Evolutionary conservation across 495 filamentous ascomycete species (phyloP), one percentile per base, ranked within the genome.

Genomic region (Pyrenula aspistea): DNA sequence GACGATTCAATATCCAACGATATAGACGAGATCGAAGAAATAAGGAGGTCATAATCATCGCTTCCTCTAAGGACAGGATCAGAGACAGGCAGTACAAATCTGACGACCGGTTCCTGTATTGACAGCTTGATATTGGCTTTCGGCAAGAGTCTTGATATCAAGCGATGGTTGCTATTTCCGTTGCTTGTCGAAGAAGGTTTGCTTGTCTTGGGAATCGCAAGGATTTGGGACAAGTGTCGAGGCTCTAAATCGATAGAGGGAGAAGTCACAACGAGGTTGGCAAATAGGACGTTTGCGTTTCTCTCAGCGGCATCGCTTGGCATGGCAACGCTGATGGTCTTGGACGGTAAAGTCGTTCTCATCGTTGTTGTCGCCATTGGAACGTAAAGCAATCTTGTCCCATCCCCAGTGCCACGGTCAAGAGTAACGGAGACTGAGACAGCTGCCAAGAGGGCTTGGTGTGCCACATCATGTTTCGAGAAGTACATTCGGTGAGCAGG

Each of bases 401-500:
- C 83, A 66, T 88, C 88, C 10, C 86, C 87, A 15, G 83, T 78
- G 23, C 89, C 88, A 69, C 96, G 89, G 63, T 95, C 91, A 50
- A 99, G 74, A 57, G 89, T 93, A 56, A 96, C 77, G 1, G 91
- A 91, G 36, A 97, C 85, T 2, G 93, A 94, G 21, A 96, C 85
- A 2, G 89, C 93, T 19, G 93, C 91, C 24, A 94, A 77, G 49
- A 99, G 77, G 22, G 93, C 93, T 75, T 99, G 91, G 65, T 99
- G 93, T 20, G 93, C 93, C 60, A 96, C 81, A 62, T 96, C 94
- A 55, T 86, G 83, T 11, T 86, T 83, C 12, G 91, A 90, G 68
- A 99, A 99, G 71, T 99, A 99, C 93, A 99, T 99, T 55, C 91
- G 86, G 78, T 99, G 93, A 2, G 91, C 92, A 0, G 93, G 91